These are phyloP conservation scores for Pseudognaphalium luteoalbum DNA, from an alignment of 129 eudicot species.

Conservation along the genomic window DNA sequence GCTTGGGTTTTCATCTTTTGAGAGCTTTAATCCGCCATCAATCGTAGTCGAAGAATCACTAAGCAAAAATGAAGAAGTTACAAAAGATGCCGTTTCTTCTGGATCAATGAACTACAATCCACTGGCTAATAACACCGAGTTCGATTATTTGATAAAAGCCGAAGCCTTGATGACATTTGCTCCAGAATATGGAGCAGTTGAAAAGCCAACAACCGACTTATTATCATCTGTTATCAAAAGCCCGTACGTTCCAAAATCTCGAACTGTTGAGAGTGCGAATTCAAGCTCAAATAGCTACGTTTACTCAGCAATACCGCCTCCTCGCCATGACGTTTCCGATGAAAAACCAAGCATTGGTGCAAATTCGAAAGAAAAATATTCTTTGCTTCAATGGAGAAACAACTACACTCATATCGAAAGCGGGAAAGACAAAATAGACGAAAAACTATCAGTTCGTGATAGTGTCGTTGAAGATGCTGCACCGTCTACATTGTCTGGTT, in stretches of 20 bases:
- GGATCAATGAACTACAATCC: constrained; percentile 54
- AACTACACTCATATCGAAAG: constrained; percentile 69
- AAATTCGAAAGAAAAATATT: constrained; percentile 43
- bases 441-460: constrained; percentile 34
- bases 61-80: constrained; percentile 58
- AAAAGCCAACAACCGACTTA: constrained; percentile 53
- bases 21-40: constrained; percentile 67
- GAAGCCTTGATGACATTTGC: constrained; percentile 97
- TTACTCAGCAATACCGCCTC: constrained; percentile 91
- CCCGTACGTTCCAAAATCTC: constrained; percentile 75
- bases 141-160: constrained; percentile 74
- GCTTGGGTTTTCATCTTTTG: constrained; percentile 67
- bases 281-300: constrained; percentile 72
- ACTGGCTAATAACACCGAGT: constrained; percentile 49
- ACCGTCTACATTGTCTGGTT: constrained; percentile 42
- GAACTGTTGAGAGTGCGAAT: constrained; percentile 67
- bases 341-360: constrained; percentile 51
- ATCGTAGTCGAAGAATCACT: constrained; percentile 61
- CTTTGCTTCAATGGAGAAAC: constrained; percentile 48
- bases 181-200: constrained; percentile 93
- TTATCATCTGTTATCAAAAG: constrained; percentile 63
- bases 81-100: constrained; percentile 50
- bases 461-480: constrained; percentile 36
- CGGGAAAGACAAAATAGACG: constrained; percentile 43
- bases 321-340: constrained; percentile 57